Percentiles rank a stretch among this genome's conserved stretches.
Conservation (phyloP, 2,329 filamentous ascomycete genomes). For the Fusarium newnesense region DNA sequence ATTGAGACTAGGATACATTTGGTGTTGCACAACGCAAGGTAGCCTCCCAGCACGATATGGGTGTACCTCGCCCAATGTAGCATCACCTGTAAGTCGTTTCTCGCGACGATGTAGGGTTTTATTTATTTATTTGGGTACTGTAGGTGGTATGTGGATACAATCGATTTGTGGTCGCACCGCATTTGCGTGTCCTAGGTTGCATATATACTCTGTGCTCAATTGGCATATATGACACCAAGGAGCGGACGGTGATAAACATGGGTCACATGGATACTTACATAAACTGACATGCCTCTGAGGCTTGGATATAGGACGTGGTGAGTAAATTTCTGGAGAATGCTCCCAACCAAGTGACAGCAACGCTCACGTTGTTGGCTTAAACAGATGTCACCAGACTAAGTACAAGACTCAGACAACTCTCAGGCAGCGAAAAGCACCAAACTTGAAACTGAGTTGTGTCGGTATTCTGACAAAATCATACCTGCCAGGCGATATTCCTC, state of each 20-base stretch:
- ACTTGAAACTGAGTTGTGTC: background rate
- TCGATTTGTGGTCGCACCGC: constrained; percentile 18
- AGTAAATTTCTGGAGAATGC: background rate
- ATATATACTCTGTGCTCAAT: constrained; percentile 10
- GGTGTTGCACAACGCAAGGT: background rate
- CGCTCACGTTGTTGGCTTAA: background rate
- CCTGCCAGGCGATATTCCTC: background rate
- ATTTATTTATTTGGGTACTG: background rate
- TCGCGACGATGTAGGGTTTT: background rate
- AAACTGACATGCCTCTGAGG: background rate
- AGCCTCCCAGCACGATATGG: constrained; percentile 1
- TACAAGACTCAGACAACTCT: background rate
- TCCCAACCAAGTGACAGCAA: background rate
- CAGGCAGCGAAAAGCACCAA: background rate
- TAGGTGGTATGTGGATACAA: constrained; percentile 3
- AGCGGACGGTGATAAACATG: background rate
- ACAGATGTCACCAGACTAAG: background rate
- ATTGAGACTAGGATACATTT: background rate
- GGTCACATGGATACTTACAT: background rate
- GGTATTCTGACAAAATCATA: background rate
- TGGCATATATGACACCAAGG: background rate
- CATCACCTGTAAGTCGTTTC: constrained; percentile 9
- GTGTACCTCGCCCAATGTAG: constrained; percentile 1
- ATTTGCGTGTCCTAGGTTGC: constrained; percentile 2
- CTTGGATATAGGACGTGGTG: background rate